These are phyloP conservation scores for Botrytis paeoniae DNA, from an alignment of 2,329 filamentous ascomycete species.

Conservation along the genomic window DNA sequence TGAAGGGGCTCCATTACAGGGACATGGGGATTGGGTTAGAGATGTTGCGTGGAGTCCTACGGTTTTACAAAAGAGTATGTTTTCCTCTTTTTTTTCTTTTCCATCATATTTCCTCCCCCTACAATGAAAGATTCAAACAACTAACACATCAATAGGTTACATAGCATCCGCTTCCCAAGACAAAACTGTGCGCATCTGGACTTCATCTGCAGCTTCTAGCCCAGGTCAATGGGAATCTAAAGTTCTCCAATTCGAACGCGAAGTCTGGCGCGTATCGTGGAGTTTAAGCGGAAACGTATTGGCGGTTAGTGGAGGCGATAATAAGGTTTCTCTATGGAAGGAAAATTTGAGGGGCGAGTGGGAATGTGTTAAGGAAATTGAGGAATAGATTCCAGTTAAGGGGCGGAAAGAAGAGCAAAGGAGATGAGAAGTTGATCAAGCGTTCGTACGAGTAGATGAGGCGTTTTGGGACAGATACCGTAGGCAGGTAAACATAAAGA, in stretches of 20 bases:
- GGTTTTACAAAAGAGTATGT: constrained; percentile 69
- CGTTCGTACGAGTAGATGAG: constrained; percentile 2
- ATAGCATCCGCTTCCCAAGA: constrained; percentile 95
- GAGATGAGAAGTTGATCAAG: background rate
- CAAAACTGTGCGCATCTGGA: constrained; percentile 98
- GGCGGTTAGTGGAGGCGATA: constrained; percentile 89
- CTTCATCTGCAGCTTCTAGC: constrained; percentile 60
- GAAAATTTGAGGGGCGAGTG: constrained; percentile 95
- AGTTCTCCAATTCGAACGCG: constrained; percentile 80
- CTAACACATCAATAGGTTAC: constrained; percentile 57
- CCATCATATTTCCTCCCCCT: background rate
- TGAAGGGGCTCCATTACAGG: constrained; percentile 63
- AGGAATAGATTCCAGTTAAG: constrained; percentile 58
- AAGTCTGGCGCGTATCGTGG: constrained; percentile 97
- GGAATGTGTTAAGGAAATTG: constrained; percentile 96
- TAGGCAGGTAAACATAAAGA: constrained; percentile 3
- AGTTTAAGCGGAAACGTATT: constrained; percentile 94
- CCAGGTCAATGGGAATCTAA: constrained; percentile 79
- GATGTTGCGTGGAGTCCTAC: constrained; percentile 97
- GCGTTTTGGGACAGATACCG: constrained; percentile 4
- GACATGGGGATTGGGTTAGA: constrained; percentile 94
- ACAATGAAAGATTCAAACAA: background rate
- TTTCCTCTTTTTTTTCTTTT: background rate
- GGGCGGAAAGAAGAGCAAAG: too few relatives aligned
- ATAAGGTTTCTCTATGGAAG: constrained; percentile 97